Base-by-base conservation (phyloP, 768 basidiomycete species). In the Boletus coccyginus region DNA sequence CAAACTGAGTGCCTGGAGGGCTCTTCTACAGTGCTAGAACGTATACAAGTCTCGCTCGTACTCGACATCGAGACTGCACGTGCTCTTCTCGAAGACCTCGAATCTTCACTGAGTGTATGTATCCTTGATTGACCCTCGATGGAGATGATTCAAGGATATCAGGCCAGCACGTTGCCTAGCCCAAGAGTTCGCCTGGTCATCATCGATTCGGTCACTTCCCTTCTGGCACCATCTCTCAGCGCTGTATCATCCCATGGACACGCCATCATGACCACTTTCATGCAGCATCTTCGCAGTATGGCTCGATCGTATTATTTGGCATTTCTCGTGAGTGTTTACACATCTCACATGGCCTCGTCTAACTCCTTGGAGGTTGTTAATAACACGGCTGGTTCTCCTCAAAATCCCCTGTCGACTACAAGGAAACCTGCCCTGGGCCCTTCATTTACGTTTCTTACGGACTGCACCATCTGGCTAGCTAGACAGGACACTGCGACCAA, bases 401-500 rank as follows among this genome's bases (percentile, higher is more conserved):
- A 60, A 53, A 73, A 78, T 52, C 67, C 73, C 10, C 19, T 59
- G 42, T 73, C 68, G 6, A 73, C 70, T 1, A 72, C 67, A 9
- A 75, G 81, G 54, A 90, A 88, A 63, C 88, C 89, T 6, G 87
- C 88, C 1, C 75, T 92, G 14, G 90, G 90, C 0, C 84, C 89
- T 1, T 86, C 88, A 1, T 92, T 92, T 57, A 75, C 85, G 8
- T 88, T 82, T 68, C 70, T 90, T 67, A 81, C 84, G 2, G 90
- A 92, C 62, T 83, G 81, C 16, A 88, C 86, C 0, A 60, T 92
- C n/a, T 92, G 89, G 89, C 73, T 90, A 11, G 75, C 79, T 11
- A 70, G 62, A 33, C 62, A 59, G 11, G 62, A 59, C 33, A 19
- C 2, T 27, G 27, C 32, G 8, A 32, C 50, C 21, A 59, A 50